Evolutionary conservation across 768 basidiomycete genomes (phyloP).

Genomic region (Tephrocybe sp.): DNA sequence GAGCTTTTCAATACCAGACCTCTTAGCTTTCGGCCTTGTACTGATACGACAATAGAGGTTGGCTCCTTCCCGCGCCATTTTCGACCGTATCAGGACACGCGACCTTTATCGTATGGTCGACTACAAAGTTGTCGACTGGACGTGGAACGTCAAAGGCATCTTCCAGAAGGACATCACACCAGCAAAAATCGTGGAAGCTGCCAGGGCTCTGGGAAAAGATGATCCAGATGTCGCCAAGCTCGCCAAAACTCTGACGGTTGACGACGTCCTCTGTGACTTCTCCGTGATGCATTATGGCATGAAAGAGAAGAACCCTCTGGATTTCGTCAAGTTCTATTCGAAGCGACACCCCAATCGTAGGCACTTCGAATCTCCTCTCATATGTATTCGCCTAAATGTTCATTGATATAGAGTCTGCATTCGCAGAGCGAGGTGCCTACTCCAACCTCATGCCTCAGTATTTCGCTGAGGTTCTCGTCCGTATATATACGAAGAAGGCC

Average conservation of each 20-base stretch:
- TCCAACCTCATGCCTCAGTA: slow-evolving; percentile 59
- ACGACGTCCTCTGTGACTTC: slow-evolving; percentile 64
- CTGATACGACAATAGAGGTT: slow-evolving; percentile 48
- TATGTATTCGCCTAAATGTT: too few species aligned
- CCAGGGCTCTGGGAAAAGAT: slow-evolving; percentile 25
- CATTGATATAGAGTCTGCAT: slow-evolving; percentile 44
- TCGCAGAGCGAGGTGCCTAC: slow-evolving; percentile 53
- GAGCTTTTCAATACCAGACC: too few species aligned
- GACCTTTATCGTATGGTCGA: slow-evolving; percentile 73
- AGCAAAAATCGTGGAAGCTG: slow-evolving; percentile 41
- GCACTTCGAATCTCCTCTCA: slow-evolving; percentile 14
- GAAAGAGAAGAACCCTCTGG: slow-evolving; percentile 65
- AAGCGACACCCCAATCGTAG: slow-evolving; percentile 60
- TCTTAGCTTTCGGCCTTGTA: not conserved
- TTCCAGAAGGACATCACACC: slow-evolving; percentile 41
- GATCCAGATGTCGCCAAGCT: slow-evolving; percentile 19
- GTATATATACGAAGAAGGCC: slow-evolving; percentile 67
- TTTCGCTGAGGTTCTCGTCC: slow-evolving; percentile 70
- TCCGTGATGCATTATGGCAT: slow-evolving; percentile 76
- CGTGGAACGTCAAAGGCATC: slow-evolving; percentile 25
- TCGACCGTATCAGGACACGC: slow-evolving; percentile 58
- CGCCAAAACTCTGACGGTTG: slow-evolving; percentile 33
- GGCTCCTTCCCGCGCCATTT: slow-evolving; percentile 51
- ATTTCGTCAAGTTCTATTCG: slow-evolving; percentile 70
- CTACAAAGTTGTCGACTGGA: slow-evolving; percentile 50